These are phyloP conservation scores for Aspergillus incahuasiensis DNA, from an alignment of 495 filamentous ascomycete genomes.

Conservation along the genomic window DNA sequence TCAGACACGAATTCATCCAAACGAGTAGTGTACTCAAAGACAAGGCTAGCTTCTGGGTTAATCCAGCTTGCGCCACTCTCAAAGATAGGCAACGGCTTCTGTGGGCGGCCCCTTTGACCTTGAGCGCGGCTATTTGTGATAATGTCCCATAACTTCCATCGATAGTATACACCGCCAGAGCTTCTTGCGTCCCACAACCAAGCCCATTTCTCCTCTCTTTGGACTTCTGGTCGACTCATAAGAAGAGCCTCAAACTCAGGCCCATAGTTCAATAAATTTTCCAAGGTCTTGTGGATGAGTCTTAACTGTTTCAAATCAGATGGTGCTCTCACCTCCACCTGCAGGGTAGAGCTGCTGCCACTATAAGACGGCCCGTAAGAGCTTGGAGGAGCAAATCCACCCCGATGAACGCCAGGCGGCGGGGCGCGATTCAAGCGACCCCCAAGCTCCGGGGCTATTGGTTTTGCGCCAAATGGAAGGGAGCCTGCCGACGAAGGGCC, in stretches of 20 bases:
- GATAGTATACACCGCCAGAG: constrained; percentile 76
- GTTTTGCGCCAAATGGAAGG: constrained; percentile 81
- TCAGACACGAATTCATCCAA: constrained; percentile 77
- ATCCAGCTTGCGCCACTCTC: constrained; percentile 68
- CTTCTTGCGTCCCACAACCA: constrained; percentile 91
- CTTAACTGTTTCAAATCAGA: constrained; percentile 72
- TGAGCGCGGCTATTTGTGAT: constrained; percentile 48
- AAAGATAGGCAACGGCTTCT: constrained; percentile 48
- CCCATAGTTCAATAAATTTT: constrained; percentile 70
- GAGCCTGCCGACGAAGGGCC: constrained; percentile 49
- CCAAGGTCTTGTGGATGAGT: constrained; percentile 84
- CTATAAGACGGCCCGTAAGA: constrained; percentile 52
- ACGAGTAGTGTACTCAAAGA: constrained; percentile 68
- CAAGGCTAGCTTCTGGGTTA: constrained; percentile 58
- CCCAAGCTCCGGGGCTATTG: constrained; percentile 45
- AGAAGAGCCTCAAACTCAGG: constrained; percentile 90
- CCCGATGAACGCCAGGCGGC: constrained; percentile 58
- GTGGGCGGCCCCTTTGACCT: constrained; percentile 25
- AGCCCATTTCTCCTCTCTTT: constrained; percentile 81
- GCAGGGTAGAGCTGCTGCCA: constrained; percentile 44
- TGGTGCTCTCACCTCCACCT: constrained; percentile 73
- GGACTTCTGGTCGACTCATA: constrained; percentile 77
- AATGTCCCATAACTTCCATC: constrained; percentile 85
- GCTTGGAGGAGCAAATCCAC: constrained; percentile 75
- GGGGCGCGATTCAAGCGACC: constrained; percentile 50